A percentile compares a stretch with the other conserved stretches of the same genome.
phyloP scores from a whole-genome alignment of 495 filamentous ascomycete genomes.

The Apiosordaria backusii region DNA sequence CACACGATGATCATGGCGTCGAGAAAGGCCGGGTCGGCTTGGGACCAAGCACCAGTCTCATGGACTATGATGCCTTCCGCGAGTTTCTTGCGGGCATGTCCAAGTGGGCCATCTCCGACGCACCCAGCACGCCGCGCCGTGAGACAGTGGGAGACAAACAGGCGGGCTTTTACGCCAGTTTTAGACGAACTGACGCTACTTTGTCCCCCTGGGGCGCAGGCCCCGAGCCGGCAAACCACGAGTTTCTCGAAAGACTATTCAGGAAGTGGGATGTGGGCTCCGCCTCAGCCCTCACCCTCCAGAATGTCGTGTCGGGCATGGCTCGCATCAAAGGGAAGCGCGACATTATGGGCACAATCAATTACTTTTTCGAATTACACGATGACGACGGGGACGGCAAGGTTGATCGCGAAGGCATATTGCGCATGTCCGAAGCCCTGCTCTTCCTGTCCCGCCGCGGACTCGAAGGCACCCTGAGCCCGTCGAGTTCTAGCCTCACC shows the following conservation, averaged over 20 bases:
- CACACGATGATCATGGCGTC: slow-evolving; percentile 39
- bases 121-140: slow-evolving; percentile 56
- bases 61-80: slow-evolving; percentile 95
- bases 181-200: slow-evolving; percentile 45
- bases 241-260: slow-evolving; percentile 90
- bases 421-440: slow-evolving; percentile 90
- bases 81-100: slow-evolving; percentile 87
- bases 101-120: slow-evolving; percentile 85
- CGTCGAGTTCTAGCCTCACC: slow-evolving; percentile 38
- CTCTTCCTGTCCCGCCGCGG: slow-evolving; percentile 88
- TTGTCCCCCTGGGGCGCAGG: slow-evolving; percentile 70
- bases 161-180: slow-evolving; percentile 48
- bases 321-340: slow-evolving; percentile 85
- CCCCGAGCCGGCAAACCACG: slow-evolving; percentile 86
- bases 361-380: slow-evolving; percentile 95
- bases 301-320: slow-evolving; percentile 86
- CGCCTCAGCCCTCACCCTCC: slow-evolving; percentile 70
- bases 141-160: slow-evolving; percentile 52
- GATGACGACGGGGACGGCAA: slow-evolving; percentile 88
- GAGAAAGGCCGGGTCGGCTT: slow-evolving; percentile 84
- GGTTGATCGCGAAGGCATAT: slow-evolving; percentile 94
- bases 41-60: slow-evolving; percentile 79
- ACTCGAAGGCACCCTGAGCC: slow-evolving; percentile 65
- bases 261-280: slow-evolving; percentile 79
- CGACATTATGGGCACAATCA: slow-evolving; percentile 96